Conservation (phyloP, 1,284 basidiomycete species). For the Trametes hirsuta region DNA sequence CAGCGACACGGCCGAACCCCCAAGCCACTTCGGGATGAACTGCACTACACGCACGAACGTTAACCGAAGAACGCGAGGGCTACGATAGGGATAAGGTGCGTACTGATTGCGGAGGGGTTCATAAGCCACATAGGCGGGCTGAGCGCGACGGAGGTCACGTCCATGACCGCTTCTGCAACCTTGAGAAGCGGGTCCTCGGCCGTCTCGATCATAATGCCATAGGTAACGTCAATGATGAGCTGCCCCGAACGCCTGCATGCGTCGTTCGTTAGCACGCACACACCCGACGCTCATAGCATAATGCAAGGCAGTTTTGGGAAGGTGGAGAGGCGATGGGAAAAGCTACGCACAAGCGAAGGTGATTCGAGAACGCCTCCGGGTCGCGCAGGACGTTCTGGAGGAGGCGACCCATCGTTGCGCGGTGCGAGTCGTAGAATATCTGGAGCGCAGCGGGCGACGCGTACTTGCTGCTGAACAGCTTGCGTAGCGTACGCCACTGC, state of each 20-base stretch:
- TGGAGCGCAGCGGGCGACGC: background rate
- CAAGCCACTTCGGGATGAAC: slow-evolving; percentile 9
- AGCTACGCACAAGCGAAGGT: slow-evolving; percentile 4
- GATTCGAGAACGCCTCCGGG: slow-evolving; percentile 4
- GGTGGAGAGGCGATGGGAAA: background rate
- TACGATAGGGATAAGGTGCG: background rate
- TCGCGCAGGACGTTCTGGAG: slow-evolving; percentile 8
- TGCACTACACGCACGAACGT: background rate
- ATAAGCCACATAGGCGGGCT: slow-evolving; percentile 10
- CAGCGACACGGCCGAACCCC: slow-evolving; percentile 2
- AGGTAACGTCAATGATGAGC: slow-evolving; percentile 17
- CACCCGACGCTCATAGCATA: background rate
- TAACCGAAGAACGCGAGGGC: background rate
- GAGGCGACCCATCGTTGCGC: background rate
- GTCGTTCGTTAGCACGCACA: background rate
- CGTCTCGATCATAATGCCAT: slow-evolving; percentile 8
- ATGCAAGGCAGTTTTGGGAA: background rate
- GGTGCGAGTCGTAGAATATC: slow-evolving; percentile 8
- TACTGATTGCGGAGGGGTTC: slow-evolving; percentile 8
- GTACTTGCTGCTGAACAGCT: slow-evolving; percentile 10
- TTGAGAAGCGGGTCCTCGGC: slow-evolving; percentile 6
- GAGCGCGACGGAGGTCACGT: slow-evolving; percentile 9
- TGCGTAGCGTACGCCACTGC: slow-evolving; percentile 6
- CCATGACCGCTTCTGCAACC: slow-evolving; percentile 10
- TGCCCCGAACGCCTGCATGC: slow-evolving; percentile 8